Evolutionary conservation across 164 flowering plant genomes (phyloP), one percentile per base, ranked within the genome.

Genomic region (Houttuynia cordata): DNA sequence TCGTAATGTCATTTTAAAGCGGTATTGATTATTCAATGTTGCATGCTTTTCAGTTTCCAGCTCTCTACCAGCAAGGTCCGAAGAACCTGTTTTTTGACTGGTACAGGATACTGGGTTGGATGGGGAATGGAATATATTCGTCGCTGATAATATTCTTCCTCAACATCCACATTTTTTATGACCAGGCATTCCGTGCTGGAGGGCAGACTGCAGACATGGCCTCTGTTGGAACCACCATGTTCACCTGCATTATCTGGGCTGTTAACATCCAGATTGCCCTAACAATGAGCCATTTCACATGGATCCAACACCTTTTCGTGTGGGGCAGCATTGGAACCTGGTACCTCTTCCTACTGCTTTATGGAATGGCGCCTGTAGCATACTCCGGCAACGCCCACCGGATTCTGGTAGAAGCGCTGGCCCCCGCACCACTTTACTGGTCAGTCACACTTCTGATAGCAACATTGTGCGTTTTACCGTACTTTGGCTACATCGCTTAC

Each of bases 231-330:
- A 76, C 99, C 20, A 74, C 84, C 30, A 90, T 93, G 99, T 93
- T 86, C 81, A 90, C 97, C 6, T 85, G 94, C 79, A 76, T 93
- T 63, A 79, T 93, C 51, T 93, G 97, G 85, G 81, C 85, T 1
- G 96, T 93, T 30, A 93, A 90, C 67, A 79, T 77, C 71, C 99
- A 93, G 71, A 90, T 93, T 47, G 96, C 94, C 0, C 89, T 93
- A 60, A 83, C 88, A 9, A 88, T 90, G 87, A 84, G 94, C 76
- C 94, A 93, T 71, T 93, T 89, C 76, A 89, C 98, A n/a, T 89
- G 90, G 90, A 89, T 93, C 42, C 98, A 93, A 61, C 97, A 93
- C 68, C 62, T 80, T 51, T 78, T 87, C 51, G 75, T 93, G 56
- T 90, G 97, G 97, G 99, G 97, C 18, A 88, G 99, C 75, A 74